Conservation (phyloP, 345 rosid genomes). For the Citrus reticulata region DNA sequence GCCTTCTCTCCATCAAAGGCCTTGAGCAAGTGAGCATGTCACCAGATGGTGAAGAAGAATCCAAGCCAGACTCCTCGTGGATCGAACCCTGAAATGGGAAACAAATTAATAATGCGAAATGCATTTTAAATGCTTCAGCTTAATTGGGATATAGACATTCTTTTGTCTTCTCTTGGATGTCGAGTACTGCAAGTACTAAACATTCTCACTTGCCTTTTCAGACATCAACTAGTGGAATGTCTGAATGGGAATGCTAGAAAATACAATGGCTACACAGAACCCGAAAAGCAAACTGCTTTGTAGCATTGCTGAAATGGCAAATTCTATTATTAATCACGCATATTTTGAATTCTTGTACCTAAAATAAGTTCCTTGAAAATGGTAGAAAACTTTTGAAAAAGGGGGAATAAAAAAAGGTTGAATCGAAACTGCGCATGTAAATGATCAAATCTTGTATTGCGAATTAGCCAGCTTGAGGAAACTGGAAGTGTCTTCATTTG, state of each 20-base stretch:
- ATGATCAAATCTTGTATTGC: not conserved
- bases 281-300: not conserved
- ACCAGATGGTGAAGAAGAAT: slow-evolving; percentile 75
- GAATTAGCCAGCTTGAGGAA: not conserved
- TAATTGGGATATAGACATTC: not conserved
- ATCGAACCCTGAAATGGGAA: slow-evolving; percentile 41
- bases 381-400: not conserved
- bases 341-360: not conserved
- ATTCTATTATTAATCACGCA: not conserved
- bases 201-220: slow-evolving; percentile 7
- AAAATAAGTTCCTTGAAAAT: not conserved
- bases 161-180: not conserved
- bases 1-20: slow-evolving; percentile 89
- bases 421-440: not conserved
- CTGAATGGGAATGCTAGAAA: not conserved
- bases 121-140: slow-evolving; percentile 4
- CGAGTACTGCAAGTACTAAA: not conserved
- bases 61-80: slow-evolving; percentile 56
- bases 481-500: not conserved
- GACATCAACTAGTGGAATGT: slow-evolving; percentile 4
- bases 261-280: not conserved
- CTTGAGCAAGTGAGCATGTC: slow-evolving; percentile 84
- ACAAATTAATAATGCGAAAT: not conserved
- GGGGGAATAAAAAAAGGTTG: not conserved
- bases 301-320: not conserved